Percentiles rank a stretch among this genome's conserved stretches.
These are phyloP conservation scores for Linnemannia schmuckeri DNA, from an alignment of 192 early-diverging fungal genomes.

Conservation along the genomic window DNA sequence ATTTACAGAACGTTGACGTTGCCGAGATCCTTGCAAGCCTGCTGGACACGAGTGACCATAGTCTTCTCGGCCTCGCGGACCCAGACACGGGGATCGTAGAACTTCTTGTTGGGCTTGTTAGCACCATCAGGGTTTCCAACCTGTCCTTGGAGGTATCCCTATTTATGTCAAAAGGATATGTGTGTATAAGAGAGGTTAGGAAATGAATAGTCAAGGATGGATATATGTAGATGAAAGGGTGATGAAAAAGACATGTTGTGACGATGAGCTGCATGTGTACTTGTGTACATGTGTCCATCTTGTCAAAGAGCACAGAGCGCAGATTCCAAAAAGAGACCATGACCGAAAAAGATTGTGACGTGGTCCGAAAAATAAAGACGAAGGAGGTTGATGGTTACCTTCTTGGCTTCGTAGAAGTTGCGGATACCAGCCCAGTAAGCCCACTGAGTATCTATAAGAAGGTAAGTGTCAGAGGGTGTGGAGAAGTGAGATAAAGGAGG, in stretches of 20 bases:
- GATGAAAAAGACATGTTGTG: not conserved
- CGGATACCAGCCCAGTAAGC: slow-evolving; percentile 91
- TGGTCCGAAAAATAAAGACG: not conserved
- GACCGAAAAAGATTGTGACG: no score
- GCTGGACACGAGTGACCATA: slow-evolving; percentile 83
- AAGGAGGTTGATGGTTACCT: slow-evolving; percentile 4
- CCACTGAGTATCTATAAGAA: slow-evolving; percentile 83
- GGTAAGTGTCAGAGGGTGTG: not conserved
- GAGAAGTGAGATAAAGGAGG: slow-evolving; percentile 7
- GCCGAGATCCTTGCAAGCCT: slow-evolving; percentile 84
- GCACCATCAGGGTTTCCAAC: slow-evolving; percentile 95
- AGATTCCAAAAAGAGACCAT: no score
- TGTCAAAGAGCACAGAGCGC: no score
- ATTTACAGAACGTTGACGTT: slow-evolving; percentile 74
- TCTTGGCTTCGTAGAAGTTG: slow-evolving; percentile 66
- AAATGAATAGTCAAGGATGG: not conserved
- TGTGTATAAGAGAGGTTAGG: not conserved
- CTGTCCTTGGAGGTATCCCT: slow-evolving; percentile 88
- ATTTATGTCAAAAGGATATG: slow-evolving; percentile 49
- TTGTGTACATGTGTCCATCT: not conserved
- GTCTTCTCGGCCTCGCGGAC: slow-evolving; percentile 90
- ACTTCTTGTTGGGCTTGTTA: slow-evolving; percentile 98
- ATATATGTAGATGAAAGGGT: not conserved
- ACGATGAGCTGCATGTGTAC: not conserved
- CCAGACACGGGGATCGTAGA: slow-evolving; percentile 95